These are phyloP conservation scores for Microstegium vimineum DNA, from an alignment of 176 grass and related monocot species.

Conservation along the genomic window DNA sequence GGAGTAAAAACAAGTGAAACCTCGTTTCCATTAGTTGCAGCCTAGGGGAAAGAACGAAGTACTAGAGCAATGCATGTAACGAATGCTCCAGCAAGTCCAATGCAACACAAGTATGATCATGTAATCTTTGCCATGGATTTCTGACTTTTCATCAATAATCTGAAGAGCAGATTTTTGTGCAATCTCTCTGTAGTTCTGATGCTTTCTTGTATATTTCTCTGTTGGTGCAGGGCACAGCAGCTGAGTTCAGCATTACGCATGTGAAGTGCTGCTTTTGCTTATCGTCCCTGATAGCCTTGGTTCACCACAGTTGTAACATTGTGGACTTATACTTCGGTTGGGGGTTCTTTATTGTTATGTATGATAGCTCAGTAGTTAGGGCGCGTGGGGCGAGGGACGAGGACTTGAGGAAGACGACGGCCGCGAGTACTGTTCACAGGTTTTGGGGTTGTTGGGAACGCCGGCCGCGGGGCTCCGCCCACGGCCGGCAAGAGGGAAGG, in stretches of 20 bases:
- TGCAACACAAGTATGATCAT: slow-evolving; percentile 18
- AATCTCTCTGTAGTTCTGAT: background rate
- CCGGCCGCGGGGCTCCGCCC: no score
- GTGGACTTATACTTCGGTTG: background rate
- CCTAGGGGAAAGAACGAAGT: background rate
- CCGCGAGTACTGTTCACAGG: no score
- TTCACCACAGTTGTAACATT: background rate
- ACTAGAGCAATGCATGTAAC: background rate
- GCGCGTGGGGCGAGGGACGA: no score
- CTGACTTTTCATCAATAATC: background rate
- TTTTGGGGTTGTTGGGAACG: no score
- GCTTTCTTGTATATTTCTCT: background rate
- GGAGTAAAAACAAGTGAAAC: background rate
- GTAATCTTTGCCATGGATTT: background rate
- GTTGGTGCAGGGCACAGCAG: background rate
- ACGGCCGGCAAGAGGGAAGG: no score
- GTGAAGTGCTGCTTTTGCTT: background rate
- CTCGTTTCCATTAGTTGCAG: background rate
- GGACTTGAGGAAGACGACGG: no score
- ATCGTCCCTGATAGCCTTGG: background rate
- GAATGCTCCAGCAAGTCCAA: background rate
- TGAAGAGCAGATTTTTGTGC: background rate
- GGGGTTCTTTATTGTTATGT: background rate
- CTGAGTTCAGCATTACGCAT: background rate
- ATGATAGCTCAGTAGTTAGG: no score